phyloP scores from a whole-genome alignment of 257 asterid genomes.

The Plantago ovata region DNA sequence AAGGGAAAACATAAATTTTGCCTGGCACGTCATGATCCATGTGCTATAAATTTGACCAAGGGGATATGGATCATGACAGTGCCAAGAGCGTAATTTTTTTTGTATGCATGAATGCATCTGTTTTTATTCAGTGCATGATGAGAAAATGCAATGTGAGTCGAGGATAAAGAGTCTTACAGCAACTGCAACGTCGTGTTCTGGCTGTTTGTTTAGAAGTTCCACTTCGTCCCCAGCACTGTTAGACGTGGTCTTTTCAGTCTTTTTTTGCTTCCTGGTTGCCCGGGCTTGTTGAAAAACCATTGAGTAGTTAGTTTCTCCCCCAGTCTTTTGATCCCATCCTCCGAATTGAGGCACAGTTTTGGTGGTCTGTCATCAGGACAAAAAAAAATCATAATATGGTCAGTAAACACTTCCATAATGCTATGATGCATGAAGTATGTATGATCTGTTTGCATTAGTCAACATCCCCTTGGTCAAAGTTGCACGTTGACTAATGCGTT shows the following conservation, averaged over 20 bases:
- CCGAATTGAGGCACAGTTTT: constrained; percentile 43
- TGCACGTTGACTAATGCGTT: constrained; percentile 11
- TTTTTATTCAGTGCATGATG: background rate
- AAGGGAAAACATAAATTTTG: background rate
- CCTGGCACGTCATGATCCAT: constrained; percentile 19
- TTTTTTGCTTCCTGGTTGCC: constrained; percentile 33
- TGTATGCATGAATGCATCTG: background rate
- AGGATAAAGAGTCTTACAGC: constrained; percentile 14
- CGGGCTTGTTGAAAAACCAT: constrained; percentile 44
- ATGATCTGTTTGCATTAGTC: constrained; percentile 3
- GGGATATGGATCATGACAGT: constrained; percentile 31
- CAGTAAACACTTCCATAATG: background rate
- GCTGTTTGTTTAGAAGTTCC: constrained; percentile 25
- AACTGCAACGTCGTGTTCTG: constrained; percentile 16
- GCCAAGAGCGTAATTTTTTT: background rate
- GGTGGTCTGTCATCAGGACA: constrained; percentile 24
- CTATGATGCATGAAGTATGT: background rate
- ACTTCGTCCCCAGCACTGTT: constrained; percentile 31
- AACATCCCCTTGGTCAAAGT: constrained; percentile 17
- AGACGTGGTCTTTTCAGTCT: constrained; percentile 16
- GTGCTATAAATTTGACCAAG: constrained; percentile 20
- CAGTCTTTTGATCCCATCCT: constrained; percentile 37
- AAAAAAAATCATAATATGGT: background rate
- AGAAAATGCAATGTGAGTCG: background rate
- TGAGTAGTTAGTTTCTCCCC: constrained; percentile 29